Conservation (phyloP, 2,329 filamentous ascomycete genomes). For the Trichoderma pleuroti region DNA sequence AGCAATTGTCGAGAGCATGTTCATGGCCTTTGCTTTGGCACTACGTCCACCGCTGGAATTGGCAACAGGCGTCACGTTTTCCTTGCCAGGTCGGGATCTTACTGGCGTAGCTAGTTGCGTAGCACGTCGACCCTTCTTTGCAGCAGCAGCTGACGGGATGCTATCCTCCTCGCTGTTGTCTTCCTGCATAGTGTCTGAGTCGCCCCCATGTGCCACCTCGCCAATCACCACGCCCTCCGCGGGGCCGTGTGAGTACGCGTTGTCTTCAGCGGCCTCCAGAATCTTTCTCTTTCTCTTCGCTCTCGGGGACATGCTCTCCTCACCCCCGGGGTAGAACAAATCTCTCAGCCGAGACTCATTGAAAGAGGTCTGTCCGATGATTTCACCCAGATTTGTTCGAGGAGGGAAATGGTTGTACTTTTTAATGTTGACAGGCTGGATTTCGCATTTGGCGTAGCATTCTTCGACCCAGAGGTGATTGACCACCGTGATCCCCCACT, state of each 20-base stretch:
- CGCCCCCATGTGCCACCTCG: slow-evolving; percentile 36
- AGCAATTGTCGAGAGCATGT: slow-evolving; percentile 70
- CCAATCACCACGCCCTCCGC: slow-evolving; percentile 47
- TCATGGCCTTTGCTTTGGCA: slow-evolving; percentile 81
- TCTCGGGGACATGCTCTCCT: slow-evolving; percentile 40
- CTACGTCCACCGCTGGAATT: slow-evolving; percentile 71
- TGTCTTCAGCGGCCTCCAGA: slow-evolving; percentile 49
- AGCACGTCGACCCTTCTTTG: slow-evolving; percentile 6
- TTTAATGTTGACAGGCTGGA: slow-evolving; percentile 66
- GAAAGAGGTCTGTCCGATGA: slow-evolving; percentile 84
- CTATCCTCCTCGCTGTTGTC: slow-evolving; percentile 36
- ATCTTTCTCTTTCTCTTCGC: slow-evolving; percentile 50
- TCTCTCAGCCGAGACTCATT: slow-evolving; percentile 60
- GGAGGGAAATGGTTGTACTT: slow-evolving; percentile 84
- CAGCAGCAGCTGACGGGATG: background rate
- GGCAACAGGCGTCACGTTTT: slow-evolving; percentile 75
- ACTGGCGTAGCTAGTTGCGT: slow-evolving; percentile 38
- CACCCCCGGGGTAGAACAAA: slow-evolving; percentile 65
- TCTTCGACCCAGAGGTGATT: slow-evolving; percentile 98
- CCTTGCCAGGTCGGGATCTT: slow-evolving; percentile 54
- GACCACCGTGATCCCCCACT: slow-evolving; percentile 86
- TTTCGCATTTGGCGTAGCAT: slow-evolving; percentile 84
- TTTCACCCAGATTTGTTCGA: slow-evolving; percentile 86
- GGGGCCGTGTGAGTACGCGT: slow-evolving; percentile 45
- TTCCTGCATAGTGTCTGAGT: slow-evolving; percentile 45